Evolutionary conservation across 164 flowering plant genomes (phyloP), one percentile per base, ranked within the genome.

Genomic region (Nymphaea thermarum): DNA sequence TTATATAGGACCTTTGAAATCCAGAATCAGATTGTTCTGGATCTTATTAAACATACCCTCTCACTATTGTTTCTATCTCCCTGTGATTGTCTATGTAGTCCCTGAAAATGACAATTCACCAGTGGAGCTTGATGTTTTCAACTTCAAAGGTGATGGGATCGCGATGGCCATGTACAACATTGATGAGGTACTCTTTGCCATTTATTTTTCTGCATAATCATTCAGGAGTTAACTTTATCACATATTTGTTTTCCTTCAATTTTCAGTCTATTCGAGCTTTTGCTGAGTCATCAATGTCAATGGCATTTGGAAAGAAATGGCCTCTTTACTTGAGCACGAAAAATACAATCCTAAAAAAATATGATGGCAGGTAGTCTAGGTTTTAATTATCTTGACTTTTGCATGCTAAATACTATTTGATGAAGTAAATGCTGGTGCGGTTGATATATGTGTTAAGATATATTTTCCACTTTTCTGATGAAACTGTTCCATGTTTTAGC

Each of bases 241-340:
- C 5, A 12, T 25, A 47, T 12, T 2, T 47, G 7, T 47, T 47
- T 47, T 12, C 55, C 12, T 47, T 47, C 55, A 47, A 47, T 47
- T 66, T 77, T 68, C 84, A 95, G 99, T 95, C 99, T 42, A 89
- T 95, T 77, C 86, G 86, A 74, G 87, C 83, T 65, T 95, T 95
- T 83, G 99, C 99, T 55, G 98, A 92, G 77, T 80, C 98, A 64
- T 92, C 98, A 42, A 92, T 95, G 99, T 74, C 96, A 41, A 70
- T 89, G 85, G 99, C 98, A 64, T 85, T 81, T 79, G 72, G 80
- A 45, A 95, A 95, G 82, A 92, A 85, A 76, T 95, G 98, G 98
- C 99, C 99, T 72, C 90, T 95, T 66, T 95, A 95, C 77, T 78
- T 95, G 82, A 95, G 99, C 78, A 90, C 98, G 51, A 95, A 95